Percentiles rank a stretch among this genome's conserved stretches.
These are phyloP conservation scores for Pseudopediastrum boryanum DNA, from an alignment of 139 green algal genomes.

Conservation along the genomic window DNA sequence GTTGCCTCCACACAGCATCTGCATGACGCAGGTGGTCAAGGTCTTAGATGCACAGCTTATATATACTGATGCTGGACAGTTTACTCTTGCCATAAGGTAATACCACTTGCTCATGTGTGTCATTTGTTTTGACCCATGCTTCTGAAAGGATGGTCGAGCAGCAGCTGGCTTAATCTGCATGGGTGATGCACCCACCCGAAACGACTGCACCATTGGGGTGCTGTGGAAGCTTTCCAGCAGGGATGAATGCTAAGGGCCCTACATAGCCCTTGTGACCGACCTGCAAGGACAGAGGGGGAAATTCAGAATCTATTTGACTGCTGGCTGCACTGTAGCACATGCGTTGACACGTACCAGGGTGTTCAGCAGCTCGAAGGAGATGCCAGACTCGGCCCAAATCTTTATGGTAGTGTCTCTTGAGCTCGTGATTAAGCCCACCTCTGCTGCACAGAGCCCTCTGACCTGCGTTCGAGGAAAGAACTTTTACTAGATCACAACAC, in stretches of 20 bases:
- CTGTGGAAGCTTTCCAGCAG: constrained; percentile 25
- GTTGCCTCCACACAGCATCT: too few species aligned
- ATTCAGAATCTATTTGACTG: too few species aligned
- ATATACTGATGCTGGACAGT: too few species aligned
- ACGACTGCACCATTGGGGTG: constrained; percentile 65
- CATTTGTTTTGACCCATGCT: background rate
- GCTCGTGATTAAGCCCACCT: constrained; percentile 62
- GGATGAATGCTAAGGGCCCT: constrained; percentile 64
- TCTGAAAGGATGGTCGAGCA: background rate
- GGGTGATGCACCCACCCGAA: constrained; percentile 52
- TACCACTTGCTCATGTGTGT: too few species aligned
- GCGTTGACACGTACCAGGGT: constrained; percentile 31
- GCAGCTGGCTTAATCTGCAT: background rate
- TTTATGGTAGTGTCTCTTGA: constrained; percentile 83
- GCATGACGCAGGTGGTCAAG: too few species aligned
- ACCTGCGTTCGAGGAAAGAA: constrained; percentile 51
- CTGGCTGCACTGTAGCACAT: background rate
- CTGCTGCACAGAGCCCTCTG: constrained; percentile 46
- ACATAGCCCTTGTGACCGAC: constrained; percentile 89
- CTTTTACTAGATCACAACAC: background rate
- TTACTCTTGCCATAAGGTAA: too few species aligned
- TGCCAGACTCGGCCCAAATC: constrained; percentile 53
- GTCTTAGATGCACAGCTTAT: too few species aligned
- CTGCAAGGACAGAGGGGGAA: constrained; percentile 31
- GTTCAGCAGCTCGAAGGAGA: constrained; percentile 31